Evolutionary conservation across 1,139 yeast genomes (phyloP), one percentile per base, ranked within the genome.

Genomic region (Protomyces macrosporus): DNA sequence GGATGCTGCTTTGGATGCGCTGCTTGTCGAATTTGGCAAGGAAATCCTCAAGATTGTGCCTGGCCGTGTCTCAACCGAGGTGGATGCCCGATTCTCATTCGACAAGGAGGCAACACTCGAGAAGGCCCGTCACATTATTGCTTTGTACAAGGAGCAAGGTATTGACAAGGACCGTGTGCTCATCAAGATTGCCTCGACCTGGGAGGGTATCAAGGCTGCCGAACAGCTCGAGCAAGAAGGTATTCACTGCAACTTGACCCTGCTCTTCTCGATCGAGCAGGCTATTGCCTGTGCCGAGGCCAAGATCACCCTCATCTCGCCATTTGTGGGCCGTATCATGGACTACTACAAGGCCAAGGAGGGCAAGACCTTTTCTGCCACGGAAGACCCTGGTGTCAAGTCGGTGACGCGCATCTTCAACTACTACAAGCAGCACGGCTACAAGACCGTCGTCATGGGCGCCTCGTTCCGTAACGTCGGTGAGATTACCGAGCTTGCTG

Each of bases 221-320:
- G 96, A 88, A 78, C 84, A 95, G 77, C 98, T 95, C 82, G 77
- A 86, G 70, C 85, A 93, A 79, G 83, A 93, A 81, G 90, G 85
- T 65, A 84, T 93, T 73, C 98, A 93, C 87, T 85, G 89, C 81
- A 93, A 93, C 85, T 84, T 93, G 83, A 95, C 98, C 67, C 82
- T 93, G 72, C 83, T 95, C 75, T 93, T 93, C 86, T 88, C 97
- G 56, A 89, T 90, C 74, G 89, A 85, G 67, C 98, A 93, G 82
- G 99, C 98, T 69, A 97, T 93, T 75, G 97, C 99, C 68, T 89
- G 95, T 81, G 98, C 98, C 71, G 99, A 93, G 81, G 98, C 98
- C 74, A 79, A 86, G 69, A 91, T 90, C 73, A 93, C 98, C 68
- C 84, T 93, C 77, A 91, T 93, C 75, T 95, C 98, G 60, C 99